A percentile compares a stretch with the other conserved stretches of the same genome.
Conservation (phyloP, 208 protist genomes). For the Acanthamoeba polyphaga region DNA sequence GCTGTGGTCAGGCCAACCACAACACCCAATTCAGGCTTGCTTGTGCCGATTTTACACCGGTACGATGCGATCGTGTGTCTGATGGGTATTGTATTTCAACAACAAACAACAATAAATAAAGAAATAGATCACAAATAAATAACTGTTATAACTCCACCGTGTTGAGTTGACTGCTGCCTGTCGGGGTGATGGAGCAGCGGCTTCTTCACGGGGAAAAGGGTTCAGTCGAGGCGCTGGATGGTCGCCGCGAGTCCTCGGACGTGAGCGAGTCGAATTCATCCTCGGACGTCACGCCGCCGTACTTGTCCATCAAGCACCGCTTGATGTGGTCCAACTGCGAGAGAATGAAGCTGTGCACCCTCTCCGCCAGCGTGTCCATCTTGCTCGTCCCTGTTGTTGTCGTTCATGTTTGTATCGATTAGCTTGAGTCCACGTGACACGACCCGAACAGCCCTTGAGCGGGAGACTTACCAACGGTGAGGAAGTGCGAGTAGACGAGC, state of each 20-base stretch:
- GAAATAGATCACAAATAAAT: too few species aligned
- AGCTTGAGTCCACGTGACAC: background rate
- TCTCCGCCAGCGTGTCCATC: constrained; percentile 36
- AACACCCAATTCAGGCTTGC: too few species aligned
- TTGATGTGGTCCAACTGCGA: constrained; percentile 9
- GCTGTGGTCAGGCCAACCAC: too few species aligned
- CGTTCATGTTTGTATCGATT: too few species aligned
- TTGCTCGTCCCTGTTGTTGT: background rate
- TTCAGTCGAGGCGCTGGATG: background rate
- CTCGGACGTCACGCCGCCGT: background rate
- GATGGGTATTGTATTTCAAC: too few species aligned
- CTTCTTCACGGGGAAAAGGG: background rate
- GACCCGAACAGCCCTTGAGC: background rate
- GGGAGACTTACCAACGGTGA: background rate
- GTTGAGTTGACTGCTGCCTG: background rate
- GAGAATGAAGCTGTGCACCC: constrained; percentile 30
- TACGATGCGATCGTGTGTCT: too few species aligned
- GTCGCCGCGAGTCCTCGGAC: background rate
- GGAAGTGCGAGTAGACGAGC: constrained; percentile 38
- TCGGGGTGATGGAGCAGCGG: background rate
- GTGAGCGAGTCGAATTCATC: background rate
- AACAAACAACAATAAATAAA: too few species aligned
- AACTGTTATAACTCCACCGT: too few species aligned
- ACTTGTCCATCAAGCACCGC: background rate
- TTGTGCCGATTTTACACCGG: too few species aligned